A percentile compares a stretch with the other conserved stretches of the same genome.
Conservation (phyloP, 345 rosid species). For the Kandelia obovata region DNA sequence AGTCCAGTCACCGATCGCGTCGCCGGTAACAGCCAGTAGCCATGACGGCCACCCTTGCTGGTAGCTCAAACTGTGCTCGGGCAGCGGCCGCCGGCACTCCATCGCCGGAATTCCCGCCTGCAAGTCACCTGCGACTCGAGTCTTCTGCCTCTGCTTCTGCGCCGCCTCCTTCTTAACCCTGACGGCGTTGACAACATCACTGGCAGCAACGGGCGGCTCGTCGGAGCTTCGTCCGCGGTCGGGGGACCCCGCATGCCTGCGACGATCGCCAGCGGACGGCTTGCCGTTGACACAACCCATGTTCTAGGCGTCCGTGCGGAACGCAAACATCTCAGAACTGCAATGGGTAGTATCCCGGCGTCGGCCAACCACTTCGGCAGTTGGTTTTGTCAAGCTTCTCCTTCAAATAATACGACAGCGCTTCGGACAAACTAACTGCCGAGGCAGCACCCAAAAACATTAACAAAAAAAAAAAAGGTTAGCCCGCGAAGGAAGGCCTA, state of each 20-base stretch:
- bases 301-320: background rate
- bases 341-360: conserved; percentile 12
- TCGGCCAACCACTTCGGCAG: background rate
- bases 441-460: background rate
- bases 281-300: conserved; percentile 75
- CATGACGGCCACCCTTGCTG: conserved; percentile 82
- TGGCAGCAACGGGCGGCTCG: conserved; percentile 25
- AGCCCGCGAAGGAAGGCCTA: conserved; percentile 31
- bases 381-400: background rate
- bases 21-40: conserved; percentile 74
- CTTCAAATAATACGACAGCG: conserved; percentile 7
- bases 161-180: conserved; percentile 26
- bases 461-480: background rate
- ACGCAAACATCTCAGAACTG: conserved; percentile 14
- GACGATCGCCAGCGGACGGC: conserved; percentile 22
- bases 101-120: conserved; percentile 25
- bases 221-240: conserved; percentile 35
- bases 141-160: conserved; percentile 24
- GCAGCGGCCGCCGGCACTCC: conserved; percentile 33
- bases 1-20: conserved; percentile 64
- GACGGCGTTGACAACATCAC: conserved; percentile 23
- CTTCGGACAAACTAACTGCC: background rate
- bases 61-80: conserved; percentile 21
- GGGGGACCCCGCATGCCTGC: conserved; percentile 23
- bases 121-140: conserved; percentile 36